Conservation (phyloP, 306 rosid species). For the Alnus glutinosa region DNA sequence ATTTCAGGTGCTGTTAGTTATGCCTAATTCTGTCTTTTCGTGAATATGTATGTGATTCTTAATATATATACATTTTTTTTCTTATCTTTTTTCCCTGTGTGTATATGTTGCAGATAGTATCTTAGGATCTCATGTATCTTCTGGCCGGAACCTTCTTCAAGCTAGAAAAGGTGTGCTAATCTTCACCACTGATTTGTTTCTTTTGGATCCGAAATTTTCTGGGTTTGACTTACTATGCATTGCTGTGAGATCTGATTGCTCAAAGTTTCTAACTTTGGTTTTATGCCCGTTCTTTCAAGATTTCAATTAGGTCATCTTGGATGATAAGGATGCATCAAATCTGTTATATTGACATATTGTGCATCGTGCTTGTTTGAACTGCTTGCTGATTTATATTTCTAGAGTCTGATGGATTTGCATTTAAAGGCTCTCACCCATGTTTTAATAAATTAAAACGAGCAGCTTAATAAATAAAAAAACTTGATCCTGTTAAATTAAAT, state of each 20-base stretch:
- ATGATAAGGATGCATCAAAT: neutral
- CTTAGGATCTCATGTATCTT: constrained; percentile 46
- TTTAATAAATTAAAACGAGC: too few relatives aligned
- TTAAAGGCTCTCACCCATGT: neutral
- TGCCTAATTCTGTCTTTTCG: neutral
- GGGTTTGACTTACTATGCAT: neutral
- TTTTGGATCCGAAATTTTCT: neutral
- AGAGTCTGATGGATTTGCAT: neutral
- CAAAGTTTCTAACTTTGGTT: neutral
- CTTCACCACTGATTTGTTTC: neutral
- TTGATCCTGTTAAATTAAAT: too few relatives aligned
- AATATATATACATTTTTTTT: neutral
- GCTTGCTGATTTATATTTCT: neutral
- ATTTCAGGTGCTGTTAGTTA: constrained; percentile 49
- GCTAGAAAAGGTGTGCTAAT: constrained; percentile 58
- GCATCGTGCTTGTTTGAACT: neutral
- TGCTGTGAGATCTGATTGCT: constrained; percentile 27
- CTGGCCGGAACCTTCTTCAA: constrained; percentile 79
- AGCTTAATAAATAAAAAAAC: too few relatives aligned
- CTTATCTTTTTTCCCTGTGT: constrained; percentile 19
- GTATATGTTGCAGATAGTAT: constrained; percentile 46
- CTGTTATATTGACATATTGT: neutral
- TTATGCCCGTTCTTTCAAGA: neutral
- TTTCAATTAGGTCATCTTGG: neutral
- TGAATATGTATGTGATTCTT: neutral